Conservation (phyloP, 768 basidiomycete genomes). For the Termitomyces sp. region DNA sequence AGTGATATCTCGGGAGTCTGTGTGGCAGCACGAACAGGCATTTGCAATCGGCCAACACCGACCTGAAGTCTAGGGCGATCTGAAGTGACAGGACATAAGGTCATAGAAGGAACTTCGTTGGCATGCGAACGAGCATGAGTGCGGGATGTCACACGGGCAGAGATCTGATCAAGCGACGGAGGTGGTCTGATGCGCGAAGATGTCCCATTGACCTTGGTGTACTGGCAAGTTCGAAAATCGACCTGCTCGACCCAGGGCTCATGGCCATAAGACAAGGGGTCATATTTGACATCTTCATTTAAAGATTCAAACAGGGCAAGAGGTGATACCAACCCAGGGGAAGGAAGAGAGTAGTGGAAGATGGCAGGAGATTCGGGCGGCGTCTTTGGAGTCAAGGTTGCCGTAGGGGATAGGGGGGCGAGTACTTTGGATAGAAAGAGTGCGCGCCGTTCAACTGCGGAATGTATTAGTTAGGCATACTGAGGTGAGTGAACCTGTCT, state of each 20-base stretch:
- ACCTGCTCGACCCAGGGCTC: slow-evolving; percentile 67
- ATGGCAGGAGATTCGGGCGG: slow-evolving; percentile 70
- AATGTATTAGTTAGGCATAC: slow-evolving; percentile 5
- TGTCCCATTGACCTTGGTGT: slow-evolving; percentile 20
- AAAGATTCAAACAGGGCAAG: slow-evolving; percentile 56
- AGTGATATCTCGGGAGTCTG: slow-evolving; percentile 26
- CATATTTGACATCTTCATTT: slow-evolving; percentile 30
- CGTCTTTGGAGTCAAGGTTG: slow-evolving; percentile 57
- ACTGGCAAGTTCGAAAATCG: slow-evolving; percentile 49
- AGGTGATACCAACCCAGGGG: slow-evolving; percentile 65
- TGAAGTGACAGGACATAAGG: slow-evolving; percentile 33
- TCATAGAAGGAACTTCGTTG: slow-evolving; percentile 15
- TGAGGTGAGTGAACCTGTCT: too few relatives aligned
- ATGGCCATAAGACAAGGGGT: slow-evolving; percentile 23
- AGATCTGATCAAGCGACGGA: slow-evolving; percentile 78
- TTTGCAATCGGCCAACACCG: slow-evolving; percentile 41
- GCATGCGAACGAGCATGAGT: slow-evolving; percentile 28
- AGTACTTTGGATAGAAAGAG: slow-evolving; percentile 73
- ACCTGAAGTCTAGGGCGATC: slow-evolving; percentile 28
- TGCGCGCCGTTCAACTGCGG: slow-evolving; percentile 69
- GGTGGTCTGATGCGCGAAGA: slow-evolving; percentile 27
- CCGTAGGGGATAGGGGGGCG: slow-evolving; percentile 63
- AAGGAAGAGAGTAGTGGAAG: slow-evolving; percentile 68
- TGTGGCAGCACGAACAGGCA: slow-evolving; percentile 37
- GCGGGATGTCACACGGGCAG: slow-evolving; percentile 54